These are phyloP conservation scores for Tolypocladium sp. DNA, from an alignment of 2,329 filamentous ascomycete genomes.

Conservation along the genomic window DNA sequence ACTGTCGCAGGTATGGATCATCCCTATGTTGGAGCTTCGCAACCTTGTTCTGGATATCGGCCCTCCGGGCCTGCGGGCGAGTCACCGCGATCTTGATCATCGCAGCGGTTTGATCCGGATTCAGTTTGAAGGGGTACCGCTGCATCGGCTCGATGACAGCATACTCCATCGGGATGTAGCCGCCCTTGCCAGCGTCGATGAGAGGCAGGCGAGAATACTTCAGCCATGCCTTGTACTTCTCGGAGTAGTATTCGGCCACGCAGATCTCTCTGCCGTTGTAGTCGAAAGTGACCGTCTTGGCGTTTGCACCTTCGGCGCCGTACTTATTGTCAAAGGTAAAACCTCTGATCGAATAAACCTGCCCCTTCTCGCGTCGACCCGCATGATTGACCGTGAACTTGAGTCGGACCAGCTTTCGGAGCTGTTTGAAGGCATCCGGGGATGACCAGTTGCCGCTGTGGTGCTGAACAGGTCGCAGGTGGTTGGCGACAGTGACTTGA, in stretches of 20 bases:
- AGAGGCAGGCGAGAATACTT: slow-evolving; percentile 42
- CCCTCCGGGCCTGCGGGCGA: slow-evolving; percentile 57
- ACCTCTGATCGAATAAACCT: slow-evolving; percentile 41
- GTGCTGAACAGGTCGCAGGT: slow-evolving; percentile 25
- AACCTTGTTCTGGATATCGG: slow-evolving; percentile 47
- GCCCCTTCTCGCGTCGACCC: slow-evolving; percentile 33
- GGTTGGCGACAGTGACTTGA: slow-evolving; percentile 14
- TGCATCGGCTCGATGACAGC: slow-evolving; percentile 45
- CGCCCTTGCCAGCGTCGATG: slow-evolving; percentile 45
- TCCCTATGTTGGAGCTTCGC: slow-evolving; percentile 56
- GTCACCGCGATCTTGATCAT: slow-evolving; percentile 96
- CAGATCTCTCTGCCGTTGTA: slow-evolving; percentile 33
- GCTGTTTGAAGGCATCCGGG: slow-evolving; percentile 43
- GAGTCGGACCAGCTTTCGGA: slow-evolving; percentile 45
- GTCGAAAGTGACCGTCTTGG: slow-evolving; percentile 47
- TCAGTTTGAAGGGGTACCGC: slow-evolving; percentile 54
- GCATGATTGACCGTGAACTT: slow-evolving; percentile 46
- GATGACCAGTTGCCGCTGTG: slow-evolving; percentile 17
- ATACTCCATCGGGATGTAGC: slow-evolving; percentile 53
- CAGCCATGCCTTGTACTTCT: slow-evolving; percentile 44
- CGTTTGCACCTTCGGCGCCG: slow-evolving; percentile 35
- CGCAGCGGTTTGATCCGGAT: slow-evolving; percentile 54
- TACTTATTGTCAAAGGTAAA: slow-evolving; percentile 38
- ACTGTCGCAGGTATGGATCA: slow-evolving; percentile 64
- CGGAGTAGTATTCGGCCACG: slow-evolving; percentile 45